phyloP scores from a whole-genome alignment of 495 filamentous ascomycete genomes.

The Friedmanniomyces simplex region DNA sequence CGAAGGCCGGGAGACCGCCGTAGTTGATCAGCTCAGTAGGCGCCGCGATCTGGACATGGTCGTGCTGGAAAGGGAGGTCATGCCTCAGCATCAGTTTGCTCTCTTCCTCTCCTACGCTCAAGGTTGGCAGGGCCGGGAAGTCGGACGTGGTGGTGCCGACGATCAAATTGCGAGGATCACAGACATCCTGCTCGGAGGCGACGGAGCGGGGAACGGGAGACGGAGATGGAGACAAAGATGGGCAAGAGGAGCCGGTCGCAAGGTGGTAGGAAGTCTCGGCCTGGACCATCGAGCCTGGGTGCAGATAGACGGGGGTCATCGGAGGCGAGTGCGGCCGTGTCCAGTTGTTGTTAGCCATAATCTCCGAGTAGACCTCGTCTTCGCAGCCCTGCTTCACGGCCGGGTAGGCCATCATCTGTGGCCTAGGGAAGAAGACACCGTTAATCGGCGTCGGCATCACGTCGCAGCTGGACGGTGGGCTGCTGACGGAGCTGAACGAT shows the following conservation, averaged over 20 bases:
- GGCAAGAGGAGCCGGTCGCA: slow-evolving; percentile 62
- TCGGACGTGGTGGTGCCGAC: slow-evolving; percentile 55
- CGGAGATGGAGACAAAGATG: slow-evolving; percentile 73
- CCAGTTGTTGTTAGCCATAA: slow-evolving; percentile 68
- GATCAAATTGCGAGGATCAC: slow-evolving; percentile 85
- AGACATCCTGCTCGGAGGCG: slow-evolving; percentile 67
- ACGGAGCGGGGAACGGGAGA: slow-evolving; percentile 67
- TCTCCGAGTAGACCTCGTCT: slow-evolving; percentile 62
- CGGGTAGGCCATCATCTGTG: slow-evolving; percentile 47
- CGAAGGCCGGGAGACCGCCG: slow-evolving; percentile 62
- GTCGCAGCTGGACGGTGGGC: slow-evolving; percentile 68
- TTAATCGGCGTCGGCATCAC: slow-evolving; percentile 72
- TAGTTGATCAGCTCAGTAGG: slow-evolving; percentile 43
- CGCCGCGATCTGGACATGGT: slow-evolving; percentile 34
- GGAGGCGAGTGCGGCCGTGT: slow-evolving; percentile 67
- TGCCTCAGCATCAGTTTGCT: slow-evolving; percentile 40
- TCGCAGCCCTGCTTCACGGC: slow-evolving; percentile 75
- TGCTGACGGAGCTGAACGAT: slow-evolving; percentile 61
- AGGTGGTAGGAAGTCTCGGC: slow-evolving; percentile 61
- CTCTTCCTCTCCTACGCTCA: slow-evolving; percentile 65
- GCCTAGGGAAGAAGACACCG: slow-evolving; percentile 63
- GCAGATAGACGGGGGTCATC: slow-evolving; percentile 59
- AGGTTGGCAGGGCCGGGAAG: slow-evolving; percentile 57
- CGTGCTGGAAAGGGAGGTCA: slow-evolving; percentile 39
- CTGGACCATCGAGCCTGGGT: slow-evolving; percentile 29